A percentile compares a stretch with the other conserved stretches of the same genome.
phyloP scores from a whole-genome alignment of 345 rosid genomes.

The Alliaria petiolata region DNA sequence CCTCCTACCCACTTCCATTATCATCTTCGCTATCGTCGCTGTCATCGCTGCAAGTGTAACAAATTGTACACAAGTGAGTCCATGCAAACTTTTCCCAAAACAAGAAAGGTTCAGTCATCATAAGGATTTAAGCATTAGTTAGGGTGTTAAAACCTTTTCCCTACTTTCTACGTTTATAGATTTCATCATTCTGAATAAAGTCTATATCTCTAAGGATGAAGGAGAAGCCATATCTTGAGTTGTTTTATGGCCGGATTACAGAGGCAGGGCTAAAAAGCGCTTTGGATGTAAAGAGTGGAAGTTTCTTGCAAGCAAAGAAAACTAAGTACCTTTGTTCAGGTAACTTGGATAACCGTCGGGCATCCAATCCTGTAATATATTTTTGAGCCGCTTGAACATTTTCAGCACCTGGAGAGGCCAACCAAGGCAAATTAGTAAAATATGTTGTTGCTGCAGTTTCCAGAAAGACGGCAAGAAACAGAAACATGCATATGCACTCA shows the following conservation, averaged over 20 bases:
- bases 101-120: not conserved
- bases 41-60: slow-evolving; percentile 58
- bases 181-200: not conserved
- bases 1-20: slow-evolving; percentile 38
- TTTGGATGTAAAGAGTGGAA: not conserved
- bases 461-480: not conserved
- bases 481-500: not conserved
- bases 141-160: not conserved
- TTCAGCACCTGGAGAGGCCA: slow-evolving; percentile 54
- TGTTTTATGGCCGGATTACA: not conserved
- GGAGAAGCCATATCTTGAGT: not conserved
- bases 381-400: slow-evolving; percentile 82
- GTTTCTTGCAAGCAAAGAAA: not conserved
- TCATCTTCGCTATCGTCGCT: slow-evolving; percentile 76
- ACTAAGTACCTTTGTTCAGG: slow-evolving; percentile 62
- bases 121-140: not conserved
- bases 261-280: not conserved
- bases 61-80: not conserved
- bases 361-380: slow-evolving; percentile 95
- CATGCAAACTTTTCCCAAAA: not conserved
- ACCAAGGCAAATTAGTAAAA: not conserved
- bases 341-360: slow-evolving; percentile 76
- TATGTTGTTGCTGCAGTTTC: not conserved
- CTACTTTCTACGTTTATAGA: not conserved
- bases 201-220: not conserved